Conservation (phyloP, 1,284 basidiomycete genomes). For the Rhodofomes roseus region DNA sequence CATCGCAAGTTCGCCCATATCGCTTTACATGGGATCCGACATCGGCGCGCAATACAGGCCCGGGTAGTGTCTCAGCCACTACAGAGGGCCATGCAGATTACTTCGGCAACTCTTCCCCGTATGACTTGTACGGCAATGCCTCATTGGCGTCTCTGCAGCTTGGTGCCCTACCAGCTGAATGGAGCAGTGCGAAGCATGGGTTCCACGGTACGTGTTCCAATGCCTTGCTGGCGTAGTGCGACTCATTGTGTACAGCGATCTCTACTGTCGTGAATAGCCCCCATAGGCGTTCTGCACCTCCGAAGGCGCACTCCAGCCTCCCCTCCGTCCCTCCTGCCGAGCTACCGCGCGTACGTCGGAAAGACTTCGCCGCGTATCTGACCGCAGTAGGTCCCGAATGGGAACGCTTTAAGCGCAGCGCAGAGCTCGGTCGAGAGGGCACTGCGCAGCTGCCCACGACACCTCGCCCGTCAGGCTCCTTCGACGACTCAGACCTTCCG, state of each 20-base stretch:
- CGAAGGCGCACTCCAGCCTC: slow-evolving; percentile 78
- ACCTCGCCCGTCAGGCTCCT: slow-evolving; percentile 24
- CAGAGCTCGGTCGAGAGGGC: slow-evolving; percentile 43
- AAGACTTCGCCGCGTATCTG: slow-evolving; percentile 84
- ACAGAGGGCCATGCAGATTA: slow-evolving; percentile 52
- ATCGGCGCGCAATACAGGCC: slow-evolving; percentile 44
- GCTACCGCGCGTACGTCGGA: slow-evolving; percentile 75
- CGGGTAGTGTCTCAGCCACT: slow-evolving; percentile 64
- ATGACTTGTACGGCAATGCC: slow-evolving; percentile 16
- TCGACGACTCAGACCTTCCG: slow-evolving; percentile 27
- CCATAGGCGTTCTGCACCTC: slow-evolving; percentile 77
- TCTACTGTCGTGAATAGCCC: slow-evolving; percentile 84
- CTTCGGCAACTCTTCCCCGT: slow-evolving; percentile 20
- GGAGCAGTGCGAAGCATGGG: slow-evolving; percentile 75
- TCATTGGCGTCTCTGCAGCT: slow-evolving; percentile 19
- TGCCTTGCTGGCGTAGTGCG: not conserved
- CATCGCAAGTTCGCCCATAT: slow-evolving; percentile 48
- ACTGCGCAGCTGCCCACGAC: slow-evolving; percentile 37
- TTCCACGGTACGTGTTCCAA: slow-evolving; percentile 60
- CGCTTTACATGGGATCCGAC: slow-evolving; percentile 66
- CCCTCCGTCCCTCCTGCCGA: slow-evolving; percentile 70
- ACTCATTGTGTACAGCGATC: slow-evolving; percentile 42
- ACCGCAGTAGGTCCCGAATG: slow-evolving; percentile 73
- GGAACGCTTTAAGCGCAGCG: slow-evolving; percentile 61
- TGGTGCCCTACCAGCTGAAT: slow-evolving; percentile 52